Evolutionary conservation across 768 basidiomycete species (phyloP).

Genomic region (Imleria badia): DNA sequence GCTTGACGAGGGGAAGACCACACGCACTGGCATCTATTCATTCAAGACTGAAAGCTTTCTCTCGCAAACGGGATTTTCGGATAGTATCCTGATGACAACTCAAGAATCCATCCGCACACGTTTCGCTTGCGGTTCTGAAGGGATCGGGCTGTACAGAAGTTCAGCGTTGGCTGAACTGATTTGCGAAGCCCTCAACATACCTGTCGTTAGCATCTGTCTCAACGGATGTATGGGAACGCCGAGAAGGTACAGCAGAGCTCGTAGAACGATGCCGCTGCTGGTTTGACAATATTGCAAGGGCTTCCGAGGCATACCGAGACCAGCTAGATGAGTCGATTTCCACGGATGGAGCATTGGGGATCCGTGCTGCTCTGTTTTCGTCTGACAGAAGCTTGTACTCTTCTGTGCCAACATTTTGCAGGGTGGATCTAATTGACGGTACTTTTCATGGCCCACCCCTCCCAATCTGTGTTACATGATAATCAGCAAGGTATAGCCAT

Average conservation of each 20-base stretch:
- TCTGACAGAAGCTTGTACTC: neutral
- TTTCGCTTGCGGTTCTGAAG: neutral
- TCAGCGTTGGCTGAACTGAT: neutral
- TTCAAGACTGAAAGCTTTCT: too few relatives aligned
- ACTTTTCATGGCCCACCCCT: neutral
- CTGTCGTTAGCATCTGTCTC: neutral
- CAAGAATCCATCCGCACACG: neutral
- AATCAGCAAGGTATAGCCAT: neutral
- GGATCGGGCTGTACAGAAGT: neutral
- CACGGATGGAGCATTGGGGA: neutral
- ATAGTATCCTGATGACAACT: neutral
- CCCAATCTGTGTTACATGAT: neutral
- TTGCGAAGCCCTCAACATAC: neutral
- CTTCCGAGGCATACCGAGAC: neutral
- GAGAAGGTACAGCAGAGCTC: neutral
- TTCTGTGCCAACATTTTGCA: neutral
- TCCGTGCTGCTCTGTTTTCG: neutral
- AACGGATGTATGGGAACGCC: neutral
- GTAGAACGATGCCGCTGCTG: too few relatives aligned
- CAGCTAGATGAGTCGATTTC: neutral
- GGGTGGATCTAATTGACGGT: neutral
- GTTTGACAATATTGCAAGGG: neutral
- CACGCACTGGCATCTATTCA: too few relatives aligned
- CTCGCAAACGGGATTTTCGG: neutral
- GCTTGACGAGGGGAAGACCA: too few relatives aligned